Evolutionary conservation across 352 stramenopile genomes (phyloP), one percentile per base, ranked within the genome.

Genomic region (Globisporangium viniferum): DNA sequence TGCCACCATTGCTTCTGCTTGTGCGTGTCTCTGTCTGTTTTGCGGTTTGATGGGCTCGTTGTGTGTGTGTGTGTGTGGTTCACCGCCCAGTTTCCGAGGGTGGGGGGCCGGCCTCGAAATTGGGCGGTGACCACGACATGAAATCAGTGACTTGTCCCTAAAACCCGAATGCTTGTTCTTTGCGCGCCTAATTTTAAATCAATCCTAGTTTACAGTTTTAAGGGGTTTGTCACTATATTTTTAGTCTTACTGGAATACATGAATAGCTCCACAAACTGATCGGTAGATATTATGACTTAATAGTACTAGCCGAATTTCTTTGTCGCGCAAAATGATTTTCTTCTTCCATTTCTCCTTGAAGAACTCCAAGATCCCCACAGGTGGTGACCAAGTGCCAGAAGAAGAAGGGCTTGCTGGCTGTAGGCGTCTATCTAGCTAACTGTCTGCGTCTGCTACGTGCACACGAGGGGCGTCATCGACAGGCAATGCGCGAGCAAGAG

Each of bases 1-100:
- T 46, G 75, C 60, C 49, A 71, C 73, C 76, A 82, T 82, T 31
- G 20, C 53, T 67, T 67, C 46, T 67, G n/a, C 33, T 54, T 49
- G 33, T 72, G 48, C 33, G 59, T 67, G 66, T 63, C 59, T 72
- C 49, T 59, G 29, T 70, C 35, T 66, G 56, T 57, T 36, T 61
- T 46, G 31, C 55, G 31, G n/a, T 61, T 46, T 61, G 31, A 60
- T 60, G 55, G 18, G 5, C 29, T 31, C 15, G 7, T 15, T 20
- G 20, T 10, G 48, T 20, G 24, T 24, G 24, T 2, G 14, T 58
- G 24, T 35, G 46, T 41, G 62, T 64, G 68, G 60, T 60, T 60
- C n/a, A 48, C 27, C 31, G 63, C 41, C 8, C 31, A 46, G 55
- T 66, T 70, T 64, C 65, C 41, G 35, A 63, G 39, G 36, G 36